These are phyloP conservation scores for Talaromyces trachyspermus DNA, from an alignment of 495 filamentous ascomycete genomes.

Conservation along the genomic window DNA sequence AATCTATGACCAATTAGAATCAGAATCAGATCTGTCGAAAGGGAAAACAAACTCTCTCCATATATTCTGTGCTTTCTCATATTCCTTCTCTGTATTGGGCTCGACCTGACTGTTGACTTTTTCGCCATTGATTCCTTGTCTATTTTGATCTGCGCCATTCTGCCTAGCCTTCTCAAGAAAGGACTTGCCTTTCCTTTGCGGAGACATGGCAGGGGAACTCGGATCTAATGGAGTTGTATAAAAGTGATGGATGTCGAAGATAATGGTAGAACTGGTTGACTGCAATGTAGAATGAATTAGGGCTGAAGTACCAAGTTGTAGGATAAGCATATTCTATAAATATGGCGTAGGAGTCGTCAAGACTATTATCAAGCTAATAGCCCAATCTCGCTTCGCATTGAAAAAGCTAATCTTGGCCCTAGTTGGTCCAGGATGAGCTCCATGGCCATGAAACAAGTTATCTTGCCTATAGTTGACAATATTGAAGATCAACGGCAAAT, in stretches of 20 bases:
- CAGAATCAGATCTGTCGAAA: neutral
- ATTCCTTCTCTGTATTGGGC: neutral
- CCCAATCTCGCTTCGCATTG: too few species aligned
- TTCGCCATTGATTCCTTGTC: neutral
- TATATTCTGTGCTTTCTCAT: neutral
- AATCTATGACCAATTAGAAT: neutral
- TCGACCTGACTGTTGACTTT: neutral
- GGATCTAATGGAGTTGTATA: neutral
- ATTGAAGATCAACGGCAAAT: too few species aligned
- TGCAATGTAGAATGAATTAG: too few species aligned
- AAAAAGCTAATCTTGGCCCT: too few species aligned
- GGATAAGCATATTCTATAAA: too few species aligned
- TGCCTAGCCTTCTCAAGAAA: neutral
- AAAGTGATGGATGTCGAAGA: too few species aligned
- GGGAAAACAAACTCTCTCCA: neutral
- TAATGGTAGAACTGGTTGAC: too few species aligned
- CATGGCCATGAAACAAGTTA: neutral
- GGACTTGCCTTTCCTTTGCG: neutral
- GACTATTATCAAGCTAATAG: too few species aligned
- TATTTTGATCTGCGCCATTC: conserved; percentile 1
- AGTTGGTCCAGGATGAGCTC: neutral
- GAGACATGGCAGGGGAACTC: neutral
- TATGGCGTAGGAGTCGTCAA: too few species aligned
- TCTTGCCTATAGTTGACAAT: too few species aligned
- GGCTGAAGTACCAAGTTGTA: too few species aligned